These are phyloP conservation scores for Schwanniomyces polymorphus DNA, from an alignment of 805 yeast genomes.

Conservation along the genomic window DNA sequence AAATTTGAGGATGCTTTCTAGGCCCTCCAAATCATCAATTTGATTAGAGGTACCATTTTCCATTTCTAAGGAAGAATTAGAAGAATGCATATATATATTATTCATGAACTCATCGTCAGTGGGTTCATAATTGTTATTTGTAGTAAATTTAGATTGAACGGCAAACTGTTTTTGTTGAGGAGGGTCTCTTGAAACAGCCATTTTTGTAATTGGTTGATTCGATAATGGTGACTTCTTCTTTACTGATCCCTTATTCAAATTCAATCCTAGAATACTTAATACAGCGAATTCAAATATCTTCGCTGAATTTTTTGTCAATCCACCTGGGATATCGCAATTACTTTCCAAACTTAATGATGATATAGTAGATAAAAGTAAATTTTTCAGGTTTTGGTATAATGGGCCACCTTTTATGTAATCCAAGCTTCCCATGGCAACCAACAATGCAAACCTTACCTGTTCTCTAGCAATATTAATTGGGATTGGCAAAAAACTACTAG, in stretches of 20 bases:
- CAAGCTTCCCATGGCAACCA: constrained; percentile 73
- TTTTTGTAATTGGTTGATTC: constrained; percentile 17
- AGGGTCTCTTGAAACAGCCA: constrained; percentile 24
- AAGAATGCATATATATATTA: not conserved
- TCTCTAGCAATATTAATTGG: constrained; percentile 66
- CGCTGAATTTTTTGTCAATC: constrained; percentile 57
- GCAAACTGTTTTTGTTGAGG: not conserved
- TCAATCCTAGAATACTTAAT: constrained; percentile 60
- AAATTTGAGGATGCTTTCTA: constrained; percentile 29
- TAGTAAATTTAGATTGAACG: not conserved
- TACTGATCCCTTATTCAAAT: constrained; percentile 19
- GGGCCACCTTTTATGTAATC: constrained; percentile 87
- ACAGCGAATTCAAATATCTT: constrained; percentile 59
- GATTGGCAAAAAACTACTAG: constrained; percentile 53
- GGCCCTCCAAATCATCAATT: constrained; percentile 10
- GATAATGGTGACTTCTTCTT: constrained; percentile 15
- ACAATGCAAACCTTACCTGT: constrained; percentile 59
- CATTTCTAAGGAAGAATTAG: not conserved
- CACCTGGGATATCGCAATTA: constrained; percentile 56
- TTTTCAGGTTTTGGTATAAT: constrained; percentile 67
- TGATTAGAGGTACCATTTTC: not conserved
- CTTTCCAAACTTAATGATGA: constrained; percentile 53
- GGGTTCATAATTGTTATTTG: not conserved
- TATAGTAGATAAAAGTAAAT: constrained; percentile 50
- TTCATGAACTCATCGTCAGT: not conserved